Evolutionary conservation across 164 flowering plant genomes (phyloP).

Genomic region (Aristolochia fimbriata): DNA sequence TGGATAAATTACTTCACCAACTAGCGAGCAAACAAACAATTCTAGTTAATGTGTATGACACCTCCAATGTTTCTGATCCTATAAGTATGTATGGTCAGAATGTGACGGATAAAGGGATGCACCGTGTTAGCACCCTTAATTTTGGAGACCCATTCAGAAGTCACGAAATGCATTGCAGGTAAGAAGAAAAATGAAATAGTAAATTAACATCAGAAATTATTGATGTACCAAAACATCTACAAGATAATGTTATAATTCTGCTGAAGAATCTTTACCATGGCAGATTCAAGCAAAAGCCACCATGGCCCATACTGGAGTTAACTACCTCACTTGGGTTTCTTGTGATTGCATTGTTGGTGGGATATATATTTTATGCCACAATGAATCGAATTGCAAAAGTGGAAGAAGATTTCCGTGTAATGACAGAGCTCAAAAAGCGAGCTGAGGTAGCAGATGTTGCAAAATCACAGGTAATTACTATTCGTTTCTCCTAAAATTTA

Average conservation of each 20-base stretch:
- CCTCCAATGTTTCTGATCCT: slow-evolving; percentile 55
- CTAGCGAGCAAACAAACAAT: slow-evolving; percentile 92
- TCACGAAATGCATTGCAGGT: slow-evolving; percentile 99
- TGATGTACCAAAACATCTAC: not conserved
- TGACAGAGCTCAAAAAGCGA: slow-evolving; percentile 69
- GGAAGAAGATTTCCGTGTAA: slow-evolving; percentile 66
- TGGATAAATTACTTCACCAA: slow-evolving; percentile 89
- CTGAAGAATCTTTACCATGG: slow-evolving; percentile 3
- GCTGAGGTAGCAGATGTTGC: slow-evolving; percentile 96
- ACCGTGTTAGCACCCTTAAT: slow-evolving; percentile 52
- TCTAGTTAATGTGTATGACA: slow-evolving; percentile 82
- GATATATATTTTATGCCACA: slow-evolving; percentile 70
- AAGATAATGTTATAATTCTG: not conserved
- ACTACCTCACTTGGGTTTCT: slow-evolving; percentile 49
- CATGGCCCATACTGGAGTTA: slow-evolving; percentile 69
- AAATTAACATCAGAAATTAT: not conserved
- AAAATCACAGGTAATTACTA: slow-evolving; percentile 48
- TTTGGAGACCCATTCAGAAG: slow-evolving; percentile 92
- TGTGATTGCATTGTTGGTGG: slow-evolving; percentile 64
- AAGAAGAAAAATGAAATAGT: slow-evolving; percentile 6
- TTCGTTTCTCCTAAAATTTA: too few species aligned
- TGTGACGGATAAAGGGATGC: slow-evolving; percentile 31
- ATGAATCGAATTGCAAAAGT: slow-evolving; percentile 67
- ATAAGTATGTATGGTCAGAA: slow-evolving; percentile 84
- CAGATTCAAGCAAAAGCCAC: slow-evolving; percentile 79